Percentiles rank a stretch among this genome's conserved stretches.
These are phyloP conservation scores for Mikania micrantha DNA, from an alignment of 129 eudicot species.

Conservation along the genomic window DNA sequence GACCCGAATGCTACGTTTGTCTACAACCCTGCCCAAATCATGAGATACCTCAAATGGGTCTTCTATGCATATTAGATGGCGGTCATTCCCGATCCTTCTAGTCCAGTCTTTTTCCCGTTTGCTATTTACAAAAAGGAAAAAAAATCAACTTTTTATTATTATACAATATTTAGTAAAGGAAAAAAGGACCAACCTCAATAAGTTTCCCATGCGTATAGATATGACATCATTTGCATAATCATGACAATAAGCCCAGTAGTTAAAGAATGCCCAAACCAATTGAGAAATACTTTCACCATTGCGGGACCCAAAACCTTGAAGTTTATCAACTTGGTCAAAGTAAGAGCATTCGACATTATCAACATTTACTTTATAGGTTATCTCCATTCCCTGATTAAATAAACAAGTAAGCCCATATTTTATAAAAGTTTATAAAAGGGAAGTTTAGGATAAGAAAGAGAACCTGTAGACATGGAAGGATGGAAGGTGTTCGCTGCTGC, in stretches of 20 bases:
- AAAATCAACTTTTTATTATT: background rate
- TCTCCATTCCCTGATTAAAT: conserved; percentile 53
- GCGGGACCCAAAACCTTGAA: conserved; percentile 57
- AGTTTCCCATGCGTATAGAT: conserved; percentile 72
- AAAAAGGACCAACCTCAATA: conserved; percentile 54
- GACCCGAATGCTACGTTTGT: conserved; percentile 75
- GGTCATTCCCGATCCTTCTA: conserved; percentile 83
- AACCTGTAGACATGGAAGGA: conserved; percentile 98
- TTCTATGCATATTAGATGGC: conserved; percentile 95
- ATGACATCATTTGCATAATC: conserved; percentile 80
- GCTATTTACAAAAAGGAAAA: conserved; percentile 32
- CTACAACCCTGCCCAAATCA: conserved; percentile 97
- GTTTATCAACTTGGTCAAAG: conserved; percentile 80
- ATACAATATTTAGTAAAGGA: background rate
- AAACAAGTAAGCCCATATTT: background rate
- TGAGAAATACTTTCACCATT: conserved; percentile 72
- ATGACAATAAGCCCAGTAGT: conserved; percentile 88
- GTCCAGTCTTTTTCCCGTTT: conserved; percentile 90
- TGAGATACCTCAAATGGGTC: conserved; percentile 87
- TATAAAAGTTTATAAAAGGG: background rate
- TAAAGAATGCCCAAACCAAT: conserved; percentile 84
- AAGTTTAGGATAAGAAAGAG: conserved; percentile 5
- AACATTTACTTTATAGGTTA: conserved; percentile 55
- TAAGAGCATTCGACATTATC: conserved; percentile 69
- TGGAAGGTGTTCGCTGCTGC: conserved; percentile 82